Evolutionary conservation across 257 asterid genomes (phyloP).

Genomic region (Osmanthus fragrans): DNA sequence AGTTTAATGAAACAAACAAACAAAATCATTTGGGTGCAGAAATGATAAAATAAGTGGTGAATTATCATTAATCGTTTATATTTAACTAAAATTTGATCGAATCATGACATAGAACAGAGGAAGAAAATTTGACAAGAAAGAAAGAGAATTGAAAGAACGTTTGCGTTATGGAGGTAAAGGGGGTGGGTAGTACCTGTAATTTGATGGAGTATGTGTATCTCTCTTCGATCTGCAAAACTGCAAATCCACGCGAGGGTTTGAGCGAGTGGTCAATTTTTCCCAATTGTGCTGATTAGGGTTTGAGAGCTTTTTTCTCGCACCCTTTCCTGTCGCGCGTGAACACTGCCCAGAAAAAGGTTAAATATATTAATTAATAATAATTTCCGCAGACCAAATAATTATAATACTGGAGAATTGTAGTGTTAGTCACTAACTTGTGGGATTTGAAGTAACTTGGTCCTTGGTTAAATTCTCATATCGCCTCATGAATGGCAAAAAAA

Average conservation of each 20-base stretch:
- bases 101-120: slow-evolving; percentile 2
- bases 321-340: slow-evolving; percentile 28
- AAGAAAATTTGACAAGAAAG: background rate
- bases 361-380: no score
- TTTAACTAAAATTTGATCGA: background rate
- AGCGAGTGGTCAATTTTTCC: slow-evolving; percentile 57
- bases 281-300: slow-evolving; percentile 60
- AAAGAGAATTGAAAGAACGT: slow-evolving; percentile 4
- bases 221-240: slow-evolving; percentile 45
- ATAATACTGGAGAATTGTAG: no score
- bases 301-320: slow-evolving; percentile 44
- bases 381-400: no score
- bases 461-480: no score
- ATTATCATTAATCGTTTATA: background rate
- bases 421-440: no score
- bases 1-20: background rate
- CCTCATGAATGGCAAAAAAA: no score
- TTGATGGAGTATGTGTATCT: slow-evolving; percentile 17
- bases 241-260: slow-evolving; percentile 76
- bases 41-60: background rate
- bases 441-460: no score
- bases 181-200: slow-evolving; percentile 38
- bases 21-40: slow-evolving; percentile 9
- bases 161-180: slow-evolving; percentile 22
- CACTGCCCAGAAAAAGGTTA: background rate